Evolutionary conservation across 2,329 filamentous ascomycete genomes (phyloP), one percentile per base, ranked within the genome.

Genomic region (Aspergillus flavus): DNA sequence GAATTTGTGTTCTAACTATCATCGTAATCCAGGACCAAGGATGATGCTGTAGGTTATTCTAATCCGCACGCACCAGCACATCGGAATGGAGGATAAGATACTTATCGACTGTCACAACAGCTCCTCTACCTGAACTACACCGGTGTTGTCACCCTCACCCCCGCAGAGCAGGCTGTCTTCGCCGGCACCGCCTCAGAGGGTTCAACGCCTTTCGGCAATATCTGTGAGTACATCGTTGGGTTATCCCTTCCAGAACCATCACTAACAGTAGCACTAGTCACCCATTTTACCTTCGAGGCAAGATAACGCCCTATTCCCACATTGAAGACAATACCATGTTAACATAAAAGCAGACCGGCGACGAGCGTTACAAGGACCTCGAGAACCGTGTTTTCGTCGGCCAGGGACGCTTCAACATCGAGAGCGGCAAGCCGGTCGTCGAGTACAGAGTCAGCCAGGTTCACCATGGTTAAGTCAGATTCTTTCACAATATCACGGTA

Each of bases 371-470:
- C 65, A 80, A 80, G 65, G 71, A 71, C 7, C 74, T 82, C 9
- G 80, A 82, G 61, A 74, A 71, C 55, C 68, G 73, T 3, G 71
- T 79, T 3, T 81, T 80, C 61, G 78, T 81, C 30, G 80, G 71
- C 4, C 70, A 77, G 41, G 80, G 79, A 14, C 76, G 74, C 11
- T 80, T 82, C 69, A 69, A 72, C n/a, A 67, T 75, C 23, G 72
- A 78, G 64, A 70, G 73, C 63, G 79, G 72, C 21, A 74, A 78
- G 65, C 71, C 72, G 0, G 69, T 78, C 39, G 79, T 81, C 21
- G 79, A 81, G 67, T 82, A 81, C 64, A 76, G 76, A 52, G 74
- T 82, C 61, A 77, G 79, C 65, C 73, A 77, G 69, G 76, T 79
- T 53, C 59, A 73, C 55, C 64, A 70, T 43, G 70, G 64, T 23